Evolutionary conservation across 306 rosid species (phyloP), one percentile per base, ranked within the genome.

Genomic region (Morella rubra): DNA sequence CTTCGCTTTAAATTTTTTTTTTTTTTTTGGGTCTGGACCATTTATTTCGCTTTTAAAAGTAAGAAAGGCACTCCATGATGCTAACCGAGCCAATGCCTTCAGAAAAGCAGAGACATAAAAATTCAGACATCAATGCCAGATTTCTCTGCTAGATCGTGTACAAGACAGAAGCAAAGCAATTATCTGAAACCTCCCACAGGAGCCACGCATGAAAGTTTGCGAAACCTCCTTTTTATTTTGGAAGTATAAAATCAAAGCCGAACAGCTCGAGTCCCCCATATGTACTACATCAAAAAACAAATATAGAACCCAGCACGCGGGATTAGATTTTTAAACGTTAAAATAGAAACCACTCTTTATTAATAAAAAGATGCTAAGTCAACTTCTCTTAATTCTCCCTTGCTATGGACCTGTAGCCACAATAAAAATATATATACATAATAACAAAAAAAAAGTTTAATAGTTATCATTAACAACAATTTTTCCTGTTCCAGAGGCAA

Each of bases 181-280:
- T 47, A 47, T 47, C 51, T 47, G 51, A 49, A 49, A 49, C 11
- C 1, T 49, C 22, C 40, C 15, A 58, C 10, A 22, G 40, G 10
- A 22, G 40, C 64, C 40, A 6, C 4, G 32, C 64, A 58, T 22
- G 11, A 20, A 22, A 20, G 8, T 19, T 12, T 11, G 53, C 53
- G 16, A 20, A 56, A 56, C 13, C 37, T 8, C 3, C 4, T 22
- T 58, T 10, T 9, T 20, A 19, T 20, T 13, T 2, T 10, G 40
- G 10, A 58, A 22, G 32, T 10, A 20, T 9, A 58, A 18, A 65
- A 41, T 42, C 22, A 65, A 62, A 47, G 46, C 44, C 55, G 49
- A 15, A 27, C 55, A 69, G 22, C 73, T 32, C 54, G 69, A 72
- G 78, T 72, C 70, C 64, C n/a, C 54, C 73, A 40, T 66, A 18